Conservation (phyloP, 768 basidiomycete species). For the Glaciozyma antarctica region DNA sequence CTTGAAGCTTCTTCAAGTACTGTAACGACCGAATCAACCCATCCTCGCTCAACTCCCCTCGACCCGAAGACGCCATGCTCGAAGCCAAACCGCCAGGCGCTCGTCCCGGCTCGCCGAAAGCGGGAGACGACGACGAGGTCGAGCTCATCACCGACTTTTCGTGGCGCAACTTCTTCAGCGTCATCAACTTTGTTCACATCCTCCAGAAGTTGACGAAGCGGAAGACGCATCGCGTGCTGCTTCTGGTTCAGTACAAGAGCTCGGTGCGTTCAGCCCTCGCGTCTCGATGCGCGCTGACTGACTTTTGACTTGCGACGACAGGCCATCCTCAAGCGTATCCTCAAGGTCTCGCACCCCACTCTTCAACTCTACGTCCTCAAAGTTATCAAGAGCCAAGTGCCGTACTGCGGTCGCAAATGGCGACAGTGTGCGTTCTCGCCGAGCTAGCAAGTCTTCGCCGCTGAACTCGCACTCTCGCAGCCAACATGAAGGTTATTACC, state of each 20-base stretch:
- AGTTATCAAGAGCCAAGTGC: conserved; percentile 96
- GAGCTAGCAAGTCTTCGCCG: not conserved
- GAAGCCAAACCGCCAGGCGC: conserved; percentile 46
- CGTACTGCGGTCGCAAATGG: conserved; percentile 97
- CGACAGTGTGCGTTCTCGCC: conserved; percentile 61
- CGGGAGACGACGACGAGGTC: conserved; percentile 58
- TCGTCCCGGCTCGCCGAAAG: not conserved
- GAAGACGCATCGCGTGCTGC: conserved; percentile 84
- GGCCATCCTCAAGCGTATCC: conserved; percentile 90
- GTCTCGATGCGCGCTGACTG: not conserved
- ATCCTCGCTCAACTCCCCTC: conserved; percentile 49
- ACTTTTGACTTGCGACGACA: conserved; percentile 37
- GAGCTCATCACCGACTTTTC: conserved; percentile 90
- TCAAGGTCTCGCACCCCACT: conserved; percentile 87
- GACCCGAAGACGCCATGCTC: conserved; percentile 58
- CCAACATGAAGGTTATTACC: conserved; percentile 99
- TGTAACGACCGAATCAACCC: conserved; percentile 69
- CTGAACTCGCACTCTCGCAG: conserved; percentile 43
- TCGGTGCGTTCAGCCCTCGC: conserved; percentile 52
- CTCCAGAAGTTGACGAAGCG: conserved; percentile 97
- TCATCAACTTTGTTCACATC: conserved; percentile 94
- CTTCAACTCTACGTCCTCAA: conserved; percentile 90
- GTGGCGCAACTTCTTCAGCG: conserved; percentile 94
- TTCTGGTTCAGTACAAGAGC: conserved; percentile 96
- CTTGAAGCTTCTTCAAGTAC: conserved; percentile 85